These are phyloP conservation scores for Saraca asoca DNA, from an alignment of 331 rosid genomes.

Conservation along the genomic window DNA sequence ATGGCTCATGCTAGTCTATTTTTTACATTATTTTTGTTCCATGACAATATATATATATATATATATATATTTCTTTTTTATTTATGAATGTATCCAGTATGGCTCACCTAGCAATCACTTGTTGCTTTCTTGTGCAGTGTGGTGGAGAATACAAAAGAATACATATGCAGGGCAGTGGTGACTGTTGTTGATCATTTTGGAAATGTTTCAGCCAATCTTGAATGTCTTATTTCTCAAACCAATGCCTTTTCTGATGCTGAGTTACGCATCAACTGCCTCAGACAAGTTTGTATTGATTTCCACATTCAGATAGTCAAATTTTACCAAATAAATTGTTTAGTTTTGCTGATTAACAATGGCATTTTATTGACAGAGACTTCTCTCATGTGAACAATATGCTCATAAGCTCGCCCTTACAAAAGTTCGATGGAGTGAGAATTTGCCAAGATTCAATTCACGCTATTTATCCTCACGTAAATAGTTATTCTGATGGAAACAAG, in stretches of 20 bases:
- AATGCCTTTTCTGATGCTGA: constrained; percentile 65
- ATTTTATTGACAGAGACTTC: constrained; percentile 56
- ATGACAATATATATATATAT: too few species aligned
- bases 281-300: constrained; percentile 53
- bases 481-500: constrained; percentile 16
- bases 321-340: neutral
- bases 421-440: constrained; percentile 57
- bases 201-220: constrained; percentile 66
- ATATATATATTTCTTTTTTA: too few species aligned
- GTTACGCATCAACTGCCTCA: constrained; percentile 61
- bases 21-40: too few species aligned
- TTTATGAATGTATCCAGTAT: neutral
- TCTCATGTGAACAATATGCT: constrained; percentile 63
- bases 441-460: constrained; percentile 56
- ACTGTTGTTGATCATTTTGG: constrained; percentile 91
- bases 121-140: constrained; percentile 54
- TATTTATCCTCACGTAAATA: constrained; percentile 60
- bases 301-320: neutral
- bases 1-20: too few species aligned
- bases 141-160: constrained; percentile 78
- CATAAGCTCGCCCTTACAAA: constrained; percentile 61
- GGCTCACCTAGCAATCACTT: neutral
- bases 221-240: constrained; percentile 61
- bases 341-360: neutral
- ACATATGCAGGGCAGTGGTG: constrained; percentile 71